phyloP scores from a whole-genome alignment of 1,284 basidiomycete genomes.

The Moesziomyces sp. region DNA sequence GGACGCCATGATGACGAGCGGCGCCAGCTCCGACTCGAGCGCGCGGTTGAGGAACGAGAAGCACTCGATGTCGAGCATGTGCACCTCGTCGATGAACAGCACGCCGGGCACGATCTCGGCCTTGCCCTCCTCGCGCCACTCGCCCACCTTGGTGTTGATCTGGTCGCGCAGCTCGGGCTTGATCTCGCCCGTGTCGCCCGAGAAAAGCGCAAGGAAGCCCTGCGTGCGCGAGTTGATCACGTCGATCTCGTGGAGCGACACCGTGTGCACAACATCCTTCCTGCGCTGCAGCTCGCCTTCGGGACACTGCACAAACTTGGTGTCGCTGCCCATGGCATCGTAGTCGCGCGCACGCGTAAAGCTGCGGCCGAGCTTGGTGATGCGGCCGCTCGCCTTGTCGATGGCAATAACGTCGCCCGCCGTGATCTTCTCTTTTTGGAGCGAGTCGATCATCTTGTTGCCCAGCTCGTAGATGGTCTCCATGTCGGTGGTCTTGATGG shows the following conservation, averaged over 20 bases:
- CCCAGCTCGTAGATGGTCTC: slow-evolving; percentile 99
- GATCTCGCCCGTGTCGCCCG: slow-evolving; percentile 94
- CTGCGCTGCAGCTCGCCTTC: slow-evolving; percentile 97
- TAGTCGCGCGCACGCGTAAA: slow-evolving; percentile 97
- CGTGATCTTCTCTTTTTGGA: slow-evolving; percentile 95
- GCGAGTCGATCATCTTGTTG: slow-evolving; percentile 97
- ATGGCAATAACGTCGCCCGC: slow-evolving; percentile 96
- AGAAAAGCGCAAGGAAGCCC: slow-evolving; percentile 76
- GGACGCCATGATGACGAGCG: slow-evolving; percentile 97
- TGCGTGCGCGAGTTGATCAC: slow-evolving; percentile 99
- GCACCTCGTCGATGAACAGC: slow-evolving; percentile 75
- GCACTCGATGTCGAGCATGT: slow-evolving; percentile 99
- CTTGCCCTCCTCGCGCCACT: slow-evolving; percentile 99
- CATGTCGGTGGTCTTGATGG: slow-evolving; percentile 99
- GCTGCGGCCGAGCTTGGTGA: slow-evolving; percentile 93
- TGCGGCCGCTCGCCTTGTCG: slow-evolving; percentile 95
- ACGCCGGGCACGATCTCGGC: slow-evolving; percentile 95
- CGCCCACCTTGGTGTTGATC: slow-evolving; percentile 94
- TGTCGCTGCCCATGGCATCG: slow-evolving; percentile 92
- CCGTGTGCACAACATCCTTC: slow-evolving; percentile 95
- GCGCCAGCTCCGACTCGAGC: slow-evolving; percentile 90
- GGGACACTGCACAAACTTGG: slow-evolving; percentile 96
- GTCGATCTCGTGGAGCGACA: slow-evolving; percentile 97
- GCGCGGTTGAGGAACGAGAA: slow-evolving; percentile 98
- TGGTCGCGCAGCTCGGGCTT: slow-evolving; percentile 96